Conservation (phyloP, 2,329 filamentous ascomycete species). For the Aspergillus floridensis region DNA sequence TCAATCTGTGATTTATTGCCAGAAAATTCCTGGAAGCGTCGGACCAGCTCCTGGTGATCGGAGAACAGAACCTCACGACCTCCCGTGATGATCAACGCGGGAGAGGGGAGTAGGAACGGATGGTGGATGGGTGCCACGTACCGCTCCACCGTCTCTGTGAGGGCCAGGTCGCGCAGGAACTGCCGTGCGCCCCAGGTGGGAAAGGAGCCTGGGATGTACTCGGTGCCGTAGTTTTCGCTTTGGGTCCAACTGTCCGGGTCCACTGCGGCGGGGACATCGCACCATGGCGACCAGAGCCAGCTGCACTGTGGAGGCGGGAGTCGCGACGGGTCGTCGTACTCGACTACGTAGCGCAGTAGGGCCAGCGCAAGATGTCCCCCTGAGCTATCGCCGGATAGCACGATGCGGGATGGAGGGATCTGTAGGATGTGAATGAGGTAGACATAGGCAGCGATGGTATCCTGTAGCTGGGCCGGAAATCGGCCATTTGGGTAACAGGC, state of each 20-base stretch:
- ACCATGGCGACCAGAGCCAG: slow-evolving; percentile 20
- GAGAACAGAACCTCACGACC: slow-evolving; percentile 11
- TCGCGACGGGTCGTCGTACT: not conserved
- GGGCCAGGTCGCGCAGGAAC: slow-evolving; percentile 12
- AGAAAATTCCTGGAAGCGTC: slow-evolving; percentile 7
- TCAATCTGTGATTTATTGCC: slow-evolving; percentile 11
- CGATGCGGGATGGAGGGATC: slow-evolving; percentile 21
- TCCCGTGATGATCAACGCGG: slow-evolving; percentile 19
- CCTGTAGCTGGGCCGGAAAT: slow-evolving; percentile 27
- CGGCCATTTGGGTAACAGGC: slow-evolving; percentile 16
- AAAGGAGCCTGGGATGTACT: slow-evolving; percentile 15
- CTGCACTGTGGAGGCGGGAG: slow-evolving; percentile 17
- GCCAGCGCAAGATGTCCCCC: slow-evolving; percentile 23
- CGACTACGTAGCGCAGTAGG: slow-evolving; percentile 22
- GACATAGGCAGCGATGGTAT: slow-evolving; percentile 22
- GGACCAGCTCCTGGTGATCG: not conserved
- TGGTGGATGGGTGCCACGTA: slow-evolving; percentile 18
- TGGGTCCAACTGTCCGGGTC: slow-evolving; percentile 11
- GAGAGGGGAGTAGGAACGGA: slow-evolving; percentile 20
- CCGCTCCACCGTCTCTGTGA: slow-evolving; percentile 11
- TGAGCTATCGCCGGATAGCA: slow-evolving; percentile 24
- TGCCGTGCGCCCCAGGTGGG: slow-evolving; percentile 16
- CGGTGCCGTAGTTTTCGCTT: slow-evolving; percentile 15
- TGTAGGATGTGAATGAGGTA: slow-evolving; percentile 19
- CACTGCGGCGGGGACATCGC: slow-evolving; percentile 5